Percentiles rank a stretch among this genome's conserved stretches.
These are phyloP conservation scores for Zoysia japonica DNA, from an alignment of 176 grass and related monocot species.

Conservation along the genomic window DNA sequence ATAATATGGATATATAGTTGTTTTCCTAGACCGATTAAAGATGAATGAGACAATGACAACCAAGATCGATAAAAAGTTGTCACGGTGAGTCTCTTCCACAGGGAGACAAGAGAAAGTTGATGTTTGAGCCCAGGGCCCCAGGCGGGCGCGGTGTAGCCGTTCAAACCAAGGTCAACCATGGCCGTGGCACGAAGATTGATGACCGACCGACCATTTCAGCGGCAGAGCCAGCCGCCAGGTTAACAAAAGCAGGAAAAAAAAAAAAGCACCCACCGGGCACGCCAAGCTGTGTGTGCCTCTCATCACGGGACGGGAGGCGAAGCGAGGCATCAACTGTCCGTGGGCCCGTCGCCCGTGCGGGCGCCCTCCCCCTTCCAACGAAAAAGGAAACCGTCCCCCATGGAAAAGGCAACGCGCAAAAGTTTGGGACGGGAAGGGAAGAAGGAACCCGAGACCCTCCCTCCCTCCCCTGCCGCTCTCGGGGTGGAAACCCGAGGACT, in stretches of 20 bases:
- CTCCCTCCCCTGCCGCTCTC: background rate
- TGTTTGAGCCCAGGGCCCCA: too few species aligned
- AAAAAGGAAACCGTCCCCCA: background rate
- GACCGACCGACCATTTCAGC: background rate
- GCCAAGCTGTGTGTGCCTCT: background rate
- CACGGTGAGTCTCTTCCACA: too few species aligned
- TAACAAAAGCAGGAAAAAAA: background rate
- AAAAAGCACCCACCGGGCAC: background rate
- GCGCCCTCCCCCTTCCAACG: background rate
- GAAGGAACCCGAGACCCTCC: background rate
- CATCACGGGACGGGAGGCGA: background rate
- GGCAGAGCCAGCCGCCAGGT: background rate
- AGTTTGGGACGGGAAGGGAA: too few species aligned
- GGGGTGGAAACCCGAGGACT: background rate
- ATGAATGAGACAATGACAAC: too few species aligned
- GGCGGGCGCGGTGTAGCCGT: background rate
- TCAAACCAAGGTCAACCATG: background rate
- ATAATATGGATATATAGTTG: too few species aligned
- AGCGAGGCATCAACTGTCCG: background rate
- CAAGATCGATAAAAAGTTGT: too few species aligned
- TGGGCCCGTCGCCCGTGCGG: background rate
- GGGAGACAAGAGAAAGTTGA: too few species aligned
- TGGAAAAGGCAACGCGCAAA: constrained; percentile 2
- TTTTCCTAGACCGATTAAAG: too few species aligned
- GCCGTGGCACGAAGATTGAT: background rate